phyloP scores from a whole-genome alignment of 2,329 filamentous ascomycete genomes.

The Colletotrichum sp. region DNA sequence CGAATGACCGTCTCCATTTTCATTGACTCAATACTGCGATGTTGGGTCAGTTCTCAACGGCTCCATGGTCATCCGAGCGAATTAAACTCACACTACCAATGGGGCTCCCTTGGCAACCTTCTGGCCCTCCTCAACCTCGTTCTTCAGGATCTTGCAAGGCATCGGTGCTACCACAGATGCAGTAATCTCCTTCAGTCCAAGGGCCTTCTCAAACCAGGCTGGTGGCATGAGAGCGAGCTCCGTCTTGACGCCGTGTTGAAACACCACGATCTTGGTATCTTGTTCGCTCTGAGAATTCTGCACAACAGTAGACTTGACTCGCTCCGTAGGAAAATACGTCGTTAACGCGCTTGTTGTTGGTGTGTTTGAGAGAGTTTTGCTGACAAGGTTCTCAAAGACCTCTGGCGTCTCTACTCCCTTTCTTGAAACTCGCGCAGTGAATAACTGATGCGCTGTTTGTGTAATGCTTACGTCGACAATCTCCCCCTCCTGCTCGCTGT shows the following conservation, averaged over 20 bases:
- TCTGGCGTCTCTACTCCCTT: constrained; percentile 40
- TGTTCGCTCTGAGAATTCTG: constrained; percentile 53
- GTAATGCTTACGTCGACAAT: constrained; percentile 59
- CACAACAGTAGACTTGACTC: constrained; percentile 81
- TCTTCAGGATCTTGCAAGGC: constrained; percentile 94
- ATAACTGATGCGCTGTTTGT: constrained; percentile 53
- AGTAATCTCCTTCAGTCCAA: constrained; percentile 79
- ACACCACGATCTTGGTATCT: constrained; percentile 73
- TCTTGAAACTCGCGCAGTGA: constrained; percentile 50
- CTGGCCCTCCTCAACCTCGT: constrained; percentile 85
- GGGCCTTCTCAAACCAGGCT: constrained; percentile 84
- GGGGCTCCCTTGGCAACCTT: constrained; percentile 84
- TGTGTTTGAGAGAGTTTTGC: constrained; percentile 35
- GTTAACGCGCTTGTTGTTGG: constrained; percentile 51
- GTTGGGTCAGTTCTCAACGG: constrained; percentile 26
- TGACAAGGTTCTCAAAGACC: constrained; percentile 51
- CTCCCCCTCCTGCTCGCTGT: constrained; percentile 67
- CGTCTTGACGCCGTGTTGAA: constrained; percentile 70
- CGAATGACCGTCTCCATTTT: constrained; percentile 89
- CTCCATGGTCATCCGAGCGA: background rate
- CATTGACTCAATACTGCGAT: constrained; percentile 77
- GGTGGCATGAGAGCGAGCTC: constrained; percentile 66
- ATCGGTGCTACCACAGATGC: constrained; percentile 92
- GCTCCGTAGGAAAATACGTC: constrained; percentile 81
- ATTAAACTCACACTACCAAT: constrained; percentile 74